A percentile compares a stretch with the other conserved stretches of the same genome.
Conservation (phyloP, 257 asterid species). For the Nicotiana obtusifolia region DNA sequence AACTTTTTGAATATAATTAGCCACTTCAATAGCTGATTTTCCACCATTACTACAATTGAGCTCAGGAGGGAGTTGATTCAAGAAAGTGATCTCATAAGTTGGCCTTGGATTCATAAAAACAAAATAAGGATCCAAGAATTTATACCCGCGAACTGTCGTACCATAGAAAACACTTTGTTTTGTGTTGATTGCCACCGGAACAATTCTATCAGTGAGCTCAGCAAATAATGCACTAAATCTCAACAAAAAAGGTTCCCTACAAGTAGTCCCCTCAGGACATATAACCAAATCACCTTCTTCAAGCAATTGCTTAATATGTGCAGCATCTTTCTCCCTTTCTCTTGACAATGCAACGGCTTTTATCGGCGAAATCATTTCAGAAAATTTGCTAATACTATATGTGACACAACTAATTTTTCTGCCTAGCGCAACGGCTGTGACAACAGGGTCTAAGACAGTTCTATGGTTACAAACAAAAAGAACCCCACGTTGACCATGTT, state of each 20-base stretch:
- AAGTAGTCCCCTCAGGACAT: conserved; percentile 91
- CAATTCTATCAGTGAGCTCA: conserved; percentile 75
- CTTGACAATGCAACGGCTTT: conserved; percentile 76
- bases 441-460: conserved; percentile 76
- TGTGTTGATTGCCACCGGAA: conserved; percentile 70
- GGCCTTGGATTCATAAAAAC: conserved; percentile 94
- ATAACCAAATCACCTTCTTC: conserved; percentile 77
- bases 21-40: conserved; percentile 73
- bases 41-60: conserved; percentile 62
- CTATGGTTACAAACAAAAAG: conserved; percentile 91
- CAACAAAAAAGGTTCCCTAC: conserved; percentile 70
- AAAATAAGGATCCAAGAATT: conserved; percentile 66
- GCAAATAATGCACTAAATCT: conserved; percentile 90
- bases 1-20: conserved; percentile 67
- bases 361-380: conserved; percentile 73
- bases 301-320: conserved; percentile 46
- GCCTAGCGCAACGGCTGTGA: conserved; percentile 74
- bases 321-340: conserved; percentile 80
- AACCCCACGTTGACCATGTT: conserved; percentile 50
- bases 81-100: conserved; percentile 66
- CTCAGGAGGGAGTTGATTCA: conserved; percentile 60
- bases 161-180: conserved; percentile 76
- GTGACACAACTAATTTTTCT: conserved; percentile 85
- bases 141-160: conserved; percentile 71
- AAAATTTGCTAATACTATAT: conserved; percentile 72